Evolutionary conservation across 2,329 filamentous ascomycete species (phyloP).

Genomic region (Penicillium paneum): DNA sequence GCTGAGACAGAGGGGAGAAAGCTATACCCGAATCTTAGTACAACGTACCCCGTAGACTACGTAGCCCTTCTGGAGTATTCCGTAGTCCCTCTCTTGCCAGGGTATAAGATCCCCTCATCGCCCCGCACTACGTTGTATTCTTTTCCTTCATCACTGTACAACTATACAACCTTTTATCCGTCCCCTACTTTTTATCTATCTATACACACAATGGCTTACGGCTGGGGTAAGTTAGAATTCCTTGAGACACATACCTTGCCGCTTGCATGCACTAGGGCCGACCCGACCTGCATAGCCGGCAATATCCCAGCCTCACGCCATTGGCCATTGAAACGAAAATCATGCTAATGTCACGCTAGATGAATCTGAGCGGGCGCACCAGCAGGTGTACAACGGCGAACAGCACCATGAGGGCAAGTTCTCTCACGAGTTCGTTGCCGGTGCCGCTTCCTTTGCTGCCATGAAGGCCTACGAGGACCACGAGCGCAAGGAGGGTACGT

Average conservation of each 20-base stretch:
- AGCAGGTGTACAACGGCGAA: constrained; percentile 51
- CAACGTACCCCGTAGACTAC: constrained; percentile 3
- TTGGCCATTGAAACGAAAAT: neutral
- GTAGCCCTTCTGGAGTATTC: constrained; percentile 17
- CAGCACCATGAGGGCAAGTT: constrained; percentile 59
- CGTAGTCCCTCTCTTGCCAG: neutral
- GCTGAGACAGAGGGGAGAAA: constrained; percentile 17
- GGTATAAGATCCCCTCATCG: constrained; percentile 19
- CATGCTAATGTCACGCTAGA: constrained; percentile 34
- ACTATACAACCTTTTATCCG: constrained; percentile 5
- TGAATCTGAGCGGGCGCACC: constrained; percentile 53
- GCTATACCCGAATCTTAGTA: neutral
- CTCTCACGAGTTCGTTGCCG: constrained; percentile 71
- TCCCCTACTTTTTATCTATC: constrained; percentile 2
- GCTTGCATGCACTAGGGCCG: constrained; percentile 2
- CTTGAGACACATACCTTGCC: neutral
- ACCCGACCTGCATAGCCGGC: constrained; percentile 4
- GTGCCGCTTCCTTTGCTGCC: constrained; percentile 72
- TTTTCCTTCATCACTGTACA: constrained; percentile 5
- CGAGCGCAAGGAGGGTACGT: constrained; percentile 65
- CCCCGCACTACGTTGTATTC: neutral
- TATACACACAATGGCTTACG: constrained; percentile 33
- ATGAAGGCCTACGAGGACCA: constrained; percentile 77
- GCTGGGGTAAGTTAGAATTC: constrained; percentile 30
- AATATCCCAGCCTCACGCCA: neutral